Percentiles rank a stretch among this genome's conserved stretches.
These are phyloP conservation scores for Phytophthora europaea DNA, from an alignment of 352 stramenopile genomes.

Conservation along the genomic window DNA sequence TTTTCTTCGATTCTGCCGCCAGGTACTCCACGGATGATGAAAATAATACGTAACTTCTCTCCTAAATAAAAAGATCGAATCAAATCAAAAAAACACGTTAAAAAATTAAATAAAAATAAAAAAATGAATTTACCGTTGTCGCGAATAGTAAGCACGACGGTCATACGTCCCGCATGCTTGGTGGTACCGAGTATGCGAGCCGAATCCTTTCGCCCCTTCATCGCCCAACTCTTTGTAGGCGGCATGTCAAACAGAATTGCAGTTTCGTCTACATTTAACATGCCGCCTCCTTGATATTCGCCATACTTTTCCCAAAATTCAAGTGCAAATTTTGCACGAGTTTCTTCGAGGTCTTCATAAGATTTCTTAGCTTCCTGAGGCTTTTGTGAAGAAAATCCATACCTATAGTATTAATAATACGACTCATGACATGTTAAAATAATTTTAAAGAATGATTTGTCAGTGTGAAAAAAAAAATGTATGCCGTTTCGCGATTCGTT, in stretches of 20 bases:
- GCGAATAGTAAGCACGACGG: not conserved
- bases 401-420: not conserved
- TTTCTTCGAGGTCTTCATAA: constrained; percentile 1
- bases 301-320: constrained; percentile 3
- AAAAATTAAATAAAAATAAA: too few species aligned
- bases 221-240: constrained; percentile 4
- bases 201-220: constrained; percentile 3
- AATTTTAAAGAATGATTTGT: not conserved
- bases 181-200: not conserved
- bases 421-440: not conserved
- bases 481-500: not conserved
- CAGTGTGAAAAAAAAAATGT: not conserved
- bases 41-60: constrained; percentile 7
- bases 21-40: constrained; percentile 3
- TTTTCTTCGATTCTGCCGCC: not conserved
- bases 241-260: constrained; percentile 11
- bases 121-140: constrained; percentile 9
- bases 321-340: constrained; percentile 2
- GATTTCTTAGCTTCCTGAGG: constrained; percentile 1
- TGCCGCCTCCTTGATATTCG: not conserved
- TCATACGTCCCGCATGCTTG: too few species aligned
- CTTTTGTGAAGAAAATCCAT: constrained; percentile 5
- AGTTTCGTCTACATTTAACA: constrained; percentile 17
- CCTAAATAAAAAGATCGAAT: constrained; percentile 5
- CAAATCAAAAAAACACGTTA: not conserved